phyloP scores from a whole-genome alignment of 2,329 filamentous ascomycete species.

The Simplicillium aogashimaense region DNA sequence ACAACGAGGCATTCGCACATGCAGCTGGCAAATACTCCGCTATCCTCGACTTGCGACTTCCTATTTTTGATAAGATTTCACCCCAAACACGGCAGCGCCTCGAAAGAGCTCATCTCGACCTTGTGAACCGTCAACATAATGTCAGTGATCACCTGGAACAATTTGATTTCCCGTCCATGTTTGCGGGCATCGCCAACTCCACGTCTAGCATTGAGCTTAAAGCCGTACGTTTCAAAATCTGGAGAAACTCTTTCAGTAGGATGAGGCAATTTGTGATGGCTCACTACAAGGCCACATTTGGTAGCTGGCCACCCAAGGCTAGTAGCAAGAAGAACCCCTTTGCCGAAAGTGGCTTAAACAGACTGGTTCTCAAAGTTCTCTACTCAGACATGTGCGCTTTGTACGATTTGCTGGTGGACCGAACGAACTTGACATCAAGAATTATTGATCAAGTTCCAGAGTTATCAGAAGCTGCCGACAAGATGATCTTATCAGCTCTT shows the following conservation, averaged over 20 bases:
- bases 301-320: constrained; percentile 82
- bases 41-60: constrained; percentile 54
- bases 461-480: constrained; percentile 44
- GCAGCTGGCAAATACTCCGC: constrained; percentile 78
- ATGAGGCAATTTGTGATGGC: constrained; percentile 65
- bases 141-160: constrained; percentile 67
- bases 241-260: constrained; percentile 64
- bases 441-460: constrained; percentile 57
- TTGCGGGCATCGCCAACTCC: constrained; percentile 78
- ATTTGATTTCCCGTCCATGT: constrained; percentile 87
- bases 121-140: constrained; percentile 61
- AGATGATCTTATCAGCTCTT: constrained; percentile 58
- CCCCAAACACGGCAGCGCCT: constrained; percentile 66
- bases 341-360: constrained; percentile 76
- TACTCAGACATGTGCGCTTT: constrained; percentile 80
- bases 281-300: constrained; percentile 52
- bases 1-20: constrained; percentile 87
- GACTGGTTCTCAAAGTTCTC: constrained; percentile 68
- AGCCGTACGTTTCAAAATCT: constrained; percentile 71
- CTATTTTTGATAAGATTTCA: constrained; percentile 62
- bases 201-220: constrained; percentile 69
- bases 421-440: constrained; percentile 66
- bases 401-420: constrained; percentile 83
- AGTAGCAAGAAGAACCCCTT: constrained; percentile 87
- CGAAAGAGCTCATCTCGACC: constrained; percentile 71